Evolutionary conservation across 2,329 filamentous ascomycete species (phyloP), one percentile per base, ranked within the genome.

Genomic region (Talaromyces sp.): DNA sequence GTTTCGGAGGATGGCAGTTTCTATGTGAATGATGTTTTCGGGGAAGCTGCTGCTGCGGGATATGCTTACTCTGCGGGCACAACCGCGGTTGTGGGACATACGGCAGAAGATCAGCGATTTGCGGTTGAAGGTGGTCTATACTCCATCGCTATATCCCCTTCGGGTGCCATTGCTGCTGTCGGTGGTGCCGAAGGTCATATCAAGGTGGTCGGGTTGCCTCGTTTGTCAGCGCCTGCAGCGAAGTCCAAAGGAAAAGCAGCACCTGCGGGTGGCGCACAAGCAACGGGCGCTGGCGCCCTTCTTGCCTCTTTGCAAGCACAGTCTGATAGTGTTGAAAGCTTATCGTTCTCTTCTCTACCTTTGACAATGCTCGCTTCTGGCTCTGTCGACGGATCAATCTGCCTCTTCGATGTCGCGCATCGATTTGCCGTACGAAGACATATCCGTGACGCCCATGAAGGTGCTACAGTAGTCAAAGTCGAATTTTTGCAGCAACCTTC

Each of bases 11-110:
- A 98, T 77, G 86, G 88, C 65, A 93, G 89, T 70, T 84, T 99
- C 66, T 94, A 93, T 76, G 93, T 97, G 27, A 97, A 92, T 87
- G 95, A 98, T 74, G 90, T 93, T 15, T 97, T 93, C 80, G 91
- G 92, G 58, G 86, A 88, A 25, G 91, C 91, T 1, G 89, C 89
- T 3, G 89, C 85, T 0, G 86, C 86, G 9, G 87, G 86, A 3
- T 76, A 89, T 15, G 81, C 82, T 2, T 81, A 84, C 27, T 82
- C 83, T 2, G 81, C 83, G 5, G 82, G 85, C 27, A 81, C 84
- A 15, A 87, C 88, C 69, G 83, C 91, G 0, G 88, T 93, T 13
- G 87, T 98, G 7, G 88, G 87, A 0, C 83, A 97, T 54, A 97
- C 91, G 1, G 85, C 85, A 0, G 84, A 87, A 15, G 95, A 99